These are phyloP conservation scores for Podila minutissima DNA, from an alignment of 192 early-diverging fungal species.

Conservation along the genomic window DNA sequence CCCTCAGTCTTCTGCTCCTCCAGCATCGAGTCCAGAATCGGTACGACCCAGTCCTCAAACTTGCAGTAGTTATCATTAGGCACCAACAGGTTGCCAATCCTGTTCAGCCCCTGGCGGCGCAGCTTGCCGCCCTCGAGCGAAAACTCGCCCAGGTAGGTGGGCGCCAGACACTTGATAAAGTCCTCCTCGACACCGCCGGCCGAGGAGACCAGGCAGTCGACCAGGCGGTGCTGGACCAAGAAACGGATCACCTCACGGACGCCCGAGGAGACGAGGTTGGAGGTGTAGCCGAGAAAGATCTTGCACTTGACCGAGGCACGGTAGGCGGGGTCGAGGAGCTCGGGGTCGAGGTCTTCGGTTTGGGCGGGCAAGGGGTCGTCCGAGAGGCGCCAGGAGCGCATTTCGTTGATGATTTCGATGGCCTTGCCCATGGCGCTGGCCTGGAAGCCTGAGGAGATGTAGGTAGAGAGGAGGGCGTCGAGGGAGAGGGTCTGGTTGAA, in stretches of 20 bases:
- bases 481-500: conserved; percentile 91
- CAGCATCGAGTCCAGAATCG: conserved; percentile 93
- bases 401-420: conserved; percentile 91
- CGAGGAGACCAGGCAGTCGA: conserved; percentile 90
- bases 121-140: conserved; percentile 77
- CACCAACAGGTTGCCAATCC: conserved; percentile 96
- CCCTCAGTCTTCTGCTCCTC: conserved; percentile 86
- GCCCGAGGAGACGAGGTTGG: conserved; percentile 96
- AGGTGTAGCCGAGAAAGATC: conserved; percentile 98
- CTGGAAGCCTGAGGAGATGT: conserved; percentile 91
- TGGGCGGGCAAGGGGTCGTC: conserved; percentile 74
- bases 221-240: conserved; percentile 88
- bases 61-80: conserved; percentile 99
- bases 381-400: conserved; percentile 89
- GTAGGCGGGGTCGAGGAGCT: conserved; percentile 66
- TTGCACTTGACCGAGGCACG: conserved; percentile 87
- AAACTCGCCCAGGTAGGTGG: conserved; percentile 90
- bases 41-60: conserved; percentile 99
- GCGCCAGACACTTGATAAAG: conserved; percentile 95
- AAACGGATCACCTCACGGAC: conserved; percentile 92
- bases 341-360: conserved; percentile 53
- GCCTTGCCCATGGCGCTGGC: conserved; percentile 89
- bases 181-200: conserved; percentile 99
- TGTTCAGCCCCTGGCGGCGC: conserved; percentile 90
- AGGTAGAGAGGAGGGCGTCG: conserved; percentile 73